Conservation (phyloP, 208 protist genomes). For the Trypanosoma cruzi region DNA sequence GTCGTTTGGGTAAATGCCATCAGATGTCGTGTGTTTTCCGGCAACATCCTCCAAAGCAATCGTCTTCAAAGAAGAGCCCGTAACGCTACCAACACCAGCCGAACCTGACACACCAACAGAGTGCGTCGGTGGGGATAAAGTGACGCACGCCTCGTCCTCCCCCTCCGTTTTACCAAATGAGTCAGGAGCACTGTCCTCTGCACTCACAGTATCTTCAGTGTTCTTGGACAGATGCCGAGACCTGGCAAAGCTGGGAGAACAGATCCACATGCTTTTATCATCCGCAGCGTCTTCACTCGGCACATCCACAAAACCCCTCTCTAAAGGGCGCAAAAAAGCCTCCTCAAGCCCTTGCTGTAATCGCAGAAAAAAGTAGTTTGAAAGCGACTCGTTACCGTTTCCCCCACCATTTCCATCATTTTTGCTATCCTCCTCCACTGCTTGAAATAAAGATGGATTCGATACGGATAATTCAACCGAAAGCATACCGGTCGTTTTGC, state of each 20-base stretch:
- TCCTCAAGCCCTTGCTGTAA: constrained; percentile 12
- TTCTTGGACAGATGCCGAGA: neutral
- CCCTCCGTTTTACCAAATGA: neutral
- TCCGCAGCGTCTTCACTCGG: neutral
- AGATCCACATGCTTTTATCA: neutral
- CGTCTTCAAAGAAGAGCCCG: neutral
- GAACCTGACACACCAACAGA: neutral
- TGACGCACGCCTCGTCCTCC: neutral
- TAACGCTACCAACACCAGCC: neutral
- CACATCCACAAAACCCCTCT: neutral
- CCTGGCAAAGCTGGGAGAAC: neutral
- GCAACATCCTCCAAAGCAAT: neutral
- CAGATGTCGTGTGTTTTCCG: neutral
- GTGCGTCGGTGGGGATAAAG: neutral
- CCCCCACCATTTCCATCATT: neutral
- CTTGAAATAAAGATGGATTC: neutral
- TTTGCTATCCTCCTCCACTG: neutral
- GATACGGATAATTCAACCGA: neutral
- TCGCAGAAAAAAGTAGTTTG: constrained; percentile 3
- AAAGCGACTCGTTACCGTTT: neutral
- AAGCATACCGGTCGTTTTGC: neutral
- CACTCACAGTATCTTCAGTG: neutral
- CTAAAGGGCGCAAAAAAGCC: neutral
- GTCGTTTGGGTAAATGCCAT: neutral
- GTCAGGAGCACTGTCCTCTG: neutral